Conservation (phyloP, 352 stramenopile genomes). For the Aphanomyces cochlioides region DNA sequence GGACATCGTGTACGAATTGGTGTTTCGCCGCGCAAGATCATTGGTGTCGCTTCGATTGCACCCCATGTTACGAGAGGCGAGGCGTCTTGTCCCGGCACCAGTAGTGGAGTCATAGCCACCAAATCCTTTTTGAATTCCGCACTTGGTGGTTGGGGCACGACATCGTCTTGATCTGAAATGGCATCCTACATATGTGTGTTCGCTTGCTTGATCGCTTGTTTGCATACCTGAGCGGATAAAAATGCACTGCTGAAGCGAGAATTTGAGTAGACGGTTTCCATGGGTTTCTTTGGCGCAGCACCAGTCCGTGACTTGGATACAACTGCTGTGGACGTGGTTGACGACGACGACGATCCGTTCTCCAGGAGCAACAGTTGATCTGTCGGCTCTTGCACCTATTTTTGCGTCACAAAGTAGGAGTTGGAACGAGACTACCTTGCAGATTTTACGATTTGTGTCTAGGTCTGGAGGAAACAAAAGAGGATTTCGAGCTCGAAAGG, state of each 20-base stretch:
- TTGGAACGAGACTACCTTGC: constrained; percentile 36
- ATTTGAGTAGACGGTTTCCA: constrained; percentile 66
- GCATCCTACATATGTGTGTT: not conserved
- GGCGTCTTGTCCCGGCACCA: constrained; percentile 56
- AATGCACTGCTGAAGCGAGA: constrained; percentile 47
- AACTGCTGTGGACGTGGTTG: not conserved
- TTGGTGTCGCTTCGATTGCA: constrained; percentile 75
- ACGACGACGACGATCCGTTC: constrained; percentile 28
- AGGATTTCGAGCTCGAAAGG: constrained; percentile 65
- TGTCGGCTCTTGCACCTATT: constrained; percentile 4
- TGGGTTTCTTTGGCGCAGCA: constrained; percentile 37
- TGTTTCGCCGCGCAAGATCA: constrained; percentile 43
- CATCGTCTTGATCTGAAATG: not conserved
- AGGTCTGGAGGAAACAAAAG: constrained; percentile 75
- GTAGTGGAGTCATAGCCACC: constrained; percentile 75
- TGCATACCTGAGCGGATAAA: constrained; percentile 8
- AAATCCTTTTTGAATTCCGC: constrained; percentile 36
- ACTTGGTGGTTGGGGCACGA: not conserved
- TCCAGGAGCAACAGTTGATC: constrained; percentile 41
- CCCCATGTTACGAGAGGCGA: constrained; percentile 85
- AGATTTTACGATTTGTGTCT: constrained; percentile 52
- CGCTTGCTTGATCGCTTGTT: not conserved
- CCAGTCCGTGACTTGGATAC: constrained; percentile 29
- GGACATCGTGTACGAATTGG: not conserved
- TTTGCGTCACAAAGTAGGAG: not conserved